Percentiles rank a stretch among this genome's conserved stretches.
Evolutionary conservation across 2,329 filamentous ascomycete species (phyloP).

Genomic region (Cladosporium oxysporum): DNA sequence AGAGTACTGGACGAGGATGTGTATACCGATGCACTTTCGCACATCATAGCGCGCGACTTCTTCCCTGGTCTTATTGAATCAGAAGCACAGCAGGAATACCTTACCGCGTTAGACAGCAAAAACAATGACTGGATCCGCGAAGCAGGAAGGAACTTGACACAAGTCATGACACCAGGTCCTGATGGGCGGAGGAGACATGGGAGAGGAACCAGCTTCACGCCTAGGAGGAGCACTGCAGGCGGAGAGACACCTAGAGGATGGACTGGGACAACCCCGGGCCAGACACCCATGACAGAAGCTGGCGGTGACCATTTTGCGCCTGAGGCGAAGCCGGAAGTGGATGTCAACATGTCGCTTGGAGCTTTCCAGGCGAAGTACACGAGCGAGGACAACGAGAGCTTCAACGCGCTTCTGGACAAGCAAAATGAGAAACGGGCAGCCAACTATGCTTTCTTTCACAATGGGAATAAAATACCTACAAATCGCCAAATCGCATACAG

Average conservation of each 20-base stretch:
- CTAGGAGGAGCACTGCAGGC: constrained; percentile 25
- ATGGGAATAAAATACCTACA: constrained; percentile 75
- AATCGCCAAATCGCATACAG: constrained; percentile 62
- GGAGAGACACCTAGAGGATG: constrained; percentile 48
- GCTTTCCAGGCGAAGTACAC: constrained; percentile 92
- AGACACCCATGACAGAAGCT: constrained; percentile 48
- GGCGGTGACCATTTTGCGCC: constrained; percentile 31
- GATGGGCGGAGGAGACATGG: constrained; percentile 43
- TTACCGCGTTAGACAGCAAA: constrained; percentile 85
- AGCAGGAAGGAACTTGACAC: constrained; percentile 62
- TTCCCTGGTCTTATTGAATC: constrained; percentile 88
- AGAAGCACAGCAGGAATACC: constrained; percentile 85
- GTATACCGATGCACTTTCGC: constrained; percentile 85
- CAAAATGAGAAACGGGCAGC: constrained; percentile 83
- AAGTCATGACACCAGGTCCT: constrained; percentile 79
- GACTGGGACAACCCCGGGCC: constrained; percentile 69
- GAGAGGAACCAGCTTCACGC: constrained; percentile 41
- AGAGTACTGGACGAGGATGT: constrained; percentile 90
- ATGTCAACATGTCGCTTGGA: constrained; percentile 77
- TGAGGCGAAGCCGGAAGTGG: constrained; percentile 54
- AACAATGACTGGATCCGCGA: constrained; percentile 84
- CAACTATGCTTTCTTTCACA: constrained; percentile 88
- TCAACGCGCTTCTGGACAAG: constrained; percentile 87
- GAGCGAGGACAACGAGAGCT: constrained; percentile 96
- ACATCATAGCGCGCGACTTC: constrained; percentile 95